Evolutionary conservation across 441 rosid genomes (phyloP).

Genomic region (Corymbia calophylla): DNA sequence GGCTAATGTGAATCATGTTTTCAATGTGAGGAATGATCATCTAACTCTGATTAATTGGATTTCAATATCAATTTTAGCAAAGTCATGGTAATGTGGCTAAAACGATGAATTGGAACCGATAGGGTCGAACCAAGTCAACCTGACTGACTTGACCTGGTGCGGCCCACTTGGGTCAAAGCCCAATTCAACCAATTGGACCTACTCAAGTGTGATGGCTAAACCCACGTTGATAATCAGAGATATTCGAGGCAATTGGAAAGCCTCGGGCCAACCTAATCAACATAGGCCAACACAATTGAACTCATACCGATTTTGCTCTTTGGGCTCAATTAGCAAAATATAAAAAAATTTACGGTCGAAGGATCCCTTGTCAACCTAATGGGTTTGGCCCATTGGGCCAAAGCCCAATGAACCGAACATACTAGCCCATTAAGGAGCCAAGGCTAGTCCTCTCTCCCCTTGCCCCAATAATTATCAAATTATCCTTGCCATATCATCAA

Average conservation of each 20-base stretch:
- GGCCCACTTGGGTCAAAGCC: not conserved
- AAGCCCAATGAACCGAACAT: not conserved
- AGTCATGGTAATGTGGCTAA: not conserved
- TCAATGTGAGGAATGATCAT: not conserved
- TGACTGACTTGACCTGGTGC: rapidly evolving
- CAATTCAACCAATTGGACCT: not conserved
- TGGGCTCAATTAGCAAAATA: not conserved
- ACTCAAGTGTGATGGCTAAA: not conserved
- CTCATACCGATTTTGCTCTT: not conserved
- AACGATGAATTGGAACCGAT: not conserved
- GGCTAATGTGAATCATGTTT: not conserved
- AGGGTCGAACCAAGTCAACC: not conserved
- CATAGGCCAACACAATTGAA: not conserved
- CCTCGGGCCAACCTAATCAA: not conserved
- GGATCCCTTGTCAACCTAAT: not conserved
- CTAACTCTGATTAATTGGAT: not conserved
- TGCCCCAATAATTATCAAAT: not conserved
- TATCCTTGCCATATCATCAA: not conserved
- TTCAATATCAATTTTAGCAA: not conserved
- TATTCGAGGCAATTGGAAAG: not conserved
- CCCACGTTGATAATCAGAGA: not conserved
- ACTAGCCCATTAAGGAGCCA: not conserved
- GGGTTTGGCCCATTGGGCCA: not conserved
- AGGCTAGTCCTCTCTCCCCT: not conserved
- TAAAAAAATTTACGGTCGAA: not conserved